Evolutionary conservation across 176 grass and related monocot species (phyloP).

Genomic region (Cenchrus americanus): DNA sequence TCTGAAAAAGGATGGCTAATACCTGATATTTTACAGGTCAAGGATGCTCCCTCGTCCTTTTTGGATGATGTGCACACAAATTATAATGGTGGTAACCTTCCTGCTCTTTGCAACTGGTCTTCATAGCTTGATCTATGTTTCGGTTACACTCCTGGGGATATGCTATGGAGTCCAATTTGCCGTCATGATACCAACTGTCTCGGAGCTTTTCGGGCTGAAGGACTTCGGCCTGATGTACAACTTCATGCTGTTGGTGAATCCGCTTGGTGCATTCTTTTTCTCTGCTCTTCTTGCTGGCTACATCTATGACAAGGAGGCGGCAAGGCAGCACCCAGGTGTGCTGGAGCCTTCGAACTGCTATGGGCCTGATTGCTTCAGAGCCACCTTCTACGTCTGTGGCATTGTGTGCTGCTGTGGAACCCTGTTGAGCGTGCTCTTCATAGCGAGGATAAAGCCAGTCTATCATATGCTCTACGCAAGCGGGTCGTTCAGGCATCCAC

Average conservation of each 20-base stretch:
- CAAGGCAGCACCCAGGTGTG: slow-evolving; percentile 62
- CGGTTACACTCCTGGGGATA: slow-evolving; percentile 71
- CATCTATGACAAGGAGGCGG: slow-evolving; percentile 81
- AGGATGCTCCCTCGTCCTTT: slow-evolving; percentile 89
- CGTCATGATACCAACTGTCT: slow-evolving; percentile 85
- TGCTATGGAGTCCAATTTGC: slow-evolving; percentile 92
- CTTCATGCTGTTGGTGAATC: slow-evolving; percentile 94
- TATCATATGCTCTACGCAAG: slow-evolving; percentile 89
- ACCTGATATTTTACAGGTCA: slow-evolving; percentile 61
- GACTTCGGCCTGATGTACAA: slow-evolving; percentile 93
- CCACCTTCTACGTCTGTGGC: slow-evolving; percentile 72
- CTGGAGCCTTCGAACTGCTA: slow-evolving; percentile 55
- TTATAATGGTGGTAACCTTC: slow-evolving; percentile 85
- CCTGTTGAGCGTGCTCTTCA: slow-evolving; percentile 64
- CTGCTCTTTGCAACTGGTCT: slow-evolving; percentile 76
- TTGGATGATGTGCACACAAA: slow-evolving; percentile 93
- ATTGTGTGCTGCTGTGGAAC: slow-evolving; percentile 71
- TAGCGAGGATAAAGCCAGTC: slow-evolving; percentile 73
- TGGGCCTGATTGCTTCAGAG: slow-evolving; percentile 82
- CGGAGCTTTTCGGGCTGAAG: slow-evolving; percentile 84
- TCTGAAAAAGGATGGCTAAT: not conserved
- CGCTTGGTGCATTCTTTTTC: slow-evolving; percentile 83
- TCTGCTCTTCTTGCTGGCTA: slow-evolving; percentile 89
- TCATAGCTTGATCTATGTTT: slow-evolving; percentile 68
- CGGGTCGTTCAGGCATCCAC: slow-evolving; percentile 79